Conservation (phyloP, 2,329 filamentous ascomycete genomes). For the Botrytis pseudocinerea region DNA sequence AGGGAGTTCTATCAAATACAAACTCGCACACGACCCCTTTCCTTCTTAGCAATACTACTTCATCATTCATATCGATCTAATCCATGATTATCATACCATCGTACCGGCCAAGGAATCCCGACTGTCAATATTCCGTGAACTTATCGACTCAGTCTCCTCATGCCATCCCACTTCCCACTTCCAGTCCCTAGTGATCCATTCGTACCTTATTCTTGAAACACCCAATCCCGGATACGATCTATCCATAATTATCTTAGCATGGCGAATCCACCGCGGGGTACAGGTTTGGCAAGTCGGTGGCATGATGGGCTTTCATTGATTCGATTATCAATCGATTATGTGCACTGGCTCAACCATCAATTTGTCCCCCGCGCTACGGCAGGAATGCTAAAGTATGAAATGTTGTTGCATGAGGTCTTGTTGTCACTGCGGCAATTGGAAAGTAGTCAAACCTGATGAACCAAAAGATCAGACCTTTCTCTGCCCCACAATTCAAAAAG, state of each 20-base stretch:
- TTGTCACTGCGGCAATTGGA: background rate
- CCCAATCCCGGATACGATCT: slow-evolving; percentile 14
- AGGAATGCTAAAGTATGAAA: background rate
- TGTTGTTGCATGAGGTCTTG: slow-evolving; percentile 5
- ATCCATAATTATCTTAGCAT: slow-evolving; percentile 11
- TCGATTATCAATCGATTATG: slow-evolving; percentile 11
- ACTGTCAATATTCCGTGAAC: background rate
- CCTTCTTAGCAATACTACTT: background rate
- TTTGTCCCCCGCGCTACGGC: background rate
- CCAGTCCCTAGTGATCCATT: background rate
- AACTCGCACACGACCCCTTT: background rate
- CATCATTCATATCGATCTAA: background rate
- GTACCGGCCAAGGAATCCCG: background rate
- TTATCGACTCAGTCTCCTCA: background rate
- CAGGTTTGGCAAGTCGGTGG: background rate
- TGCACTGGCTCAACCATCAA: slow-evolving; percentile 4
- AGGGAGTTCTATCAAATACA: background rate
- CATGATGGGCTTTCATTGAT: slow-evolving; percentile 13
- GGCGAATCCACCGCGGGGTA: slow-evolving; percentile 17
- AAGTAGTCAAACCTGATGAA: background rate
- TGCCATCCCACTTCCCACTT: background rate
- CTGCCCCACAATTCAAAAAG: slow-evolving; percentile 1
- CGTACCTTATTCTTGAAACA: background rate
- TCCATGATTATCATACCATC: background rate
- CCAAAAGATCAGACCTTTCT: background rate